Percentiles rank a stretch among this genome's conserved stretches.
Evolutionary conservation across 2,329 filamentous ascomycete species (phyloP).

Genomic region (Thelonectria blattea): DNA sequence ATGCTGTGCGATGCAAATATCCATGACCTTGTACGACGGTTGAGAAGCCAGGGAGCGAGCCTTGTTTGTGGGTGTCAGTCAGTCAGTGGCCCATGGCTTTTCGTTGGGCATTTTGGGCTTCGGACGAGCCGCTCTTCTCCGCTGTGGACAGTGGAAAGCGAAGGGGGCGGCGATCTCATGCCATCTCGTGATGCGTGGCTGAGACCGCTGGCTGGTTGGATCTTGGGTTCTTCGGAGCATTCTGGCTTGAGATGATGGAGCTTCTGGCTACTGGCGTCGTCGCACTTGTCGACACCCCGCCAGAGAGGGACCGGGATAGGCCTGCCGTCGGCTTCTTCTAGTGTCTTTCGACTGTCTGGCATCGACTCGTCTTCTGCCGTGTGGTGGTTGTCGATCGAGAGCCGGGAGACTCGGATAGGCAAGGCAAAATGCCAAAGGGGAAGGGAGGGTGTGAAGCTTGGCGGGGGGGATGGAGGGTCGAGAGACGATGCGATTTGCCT

Average conservation of each 20-base stretch:
- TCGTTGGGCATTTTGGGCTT: neutral
- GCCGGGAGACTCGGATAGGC: neutral
- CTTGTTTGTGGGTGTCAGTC: conserved; percentile 12
- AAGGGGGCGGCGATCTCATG: neutral
- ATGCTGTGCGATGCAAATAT: conserved; percentile 9
- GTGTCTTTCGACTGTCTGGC: neutral
- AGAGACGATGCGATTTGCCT: neutral
- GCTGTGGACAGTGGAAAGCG: neutral
- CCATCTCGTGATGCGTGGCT: conserved; percentile 8
- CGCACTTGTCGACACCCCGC: neutral
- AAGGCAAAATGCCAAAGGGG: neutral
- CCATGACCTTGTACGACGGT: conserved; percentile 3
- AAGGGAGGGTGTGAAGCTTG: neutral
- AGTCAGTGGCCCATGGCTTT: neutral
- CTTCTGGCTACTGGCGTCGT: neutral
- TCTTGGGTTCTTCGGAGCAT: conserved; percentile 12
- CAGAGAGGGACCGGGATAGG: neutral
- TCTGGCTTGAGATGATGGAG: neutral
- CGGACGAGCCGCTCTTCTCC: conserved; percentile 8
- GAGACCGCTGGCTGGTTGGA: conserved; percentile 2
- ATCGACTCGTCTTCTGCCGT: neutral
- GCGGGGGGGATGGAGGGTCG: neutral
- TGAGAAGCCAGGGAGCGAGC: conserved; percentile 12
- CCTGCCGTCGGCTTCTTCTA: neutral
- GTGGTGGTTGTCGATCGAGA: conserved; percentile 1